Conservation (phyloP, 2,329 filamentous ascomycete genomes). For the Aspergillus clavatus region DNA sequence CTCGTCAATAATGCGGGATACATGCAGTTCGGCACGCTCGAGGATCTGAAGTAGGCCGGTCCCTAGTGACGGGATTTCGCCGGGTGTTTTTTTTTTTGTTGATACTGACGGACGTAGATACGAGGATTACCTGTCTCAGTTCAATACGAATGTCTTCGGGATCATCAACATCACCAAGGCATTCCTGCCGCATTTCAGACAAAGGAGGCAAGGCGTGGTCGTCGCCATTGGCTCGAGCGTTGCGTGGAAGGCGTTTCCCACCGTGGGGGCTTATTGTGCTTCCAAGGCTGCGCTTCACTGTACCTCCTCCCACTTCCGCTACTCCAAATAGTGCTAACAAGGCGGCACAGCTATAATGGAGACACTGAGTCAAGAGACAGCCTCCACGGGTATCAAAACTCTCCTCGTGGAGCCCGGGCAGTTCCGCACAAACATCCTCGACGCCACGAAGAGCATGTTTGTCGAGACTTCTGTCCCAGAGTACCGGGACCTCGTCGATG, state of each 20-base stretch:
- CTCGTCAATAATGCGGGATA: slow-evolving; percentile 35
- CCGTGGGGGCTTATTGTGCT: slow-evolving; percentile 31
- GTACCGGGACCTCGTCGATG: slow-evolving; percentile 22
- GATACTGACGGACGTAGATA: slow-evolving; percentile 6
- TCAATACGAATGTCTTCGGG: slow-evolving; percentile 38
- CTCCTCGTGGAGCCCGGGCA: slow-evolving; percentile 36
- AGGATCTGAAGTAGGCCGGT: slow-evolving; percentile 17
- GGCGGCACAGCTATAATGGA: slow-evolving; percentile 7
- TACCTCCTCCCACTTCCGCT: slow-evolving; percentile 1
- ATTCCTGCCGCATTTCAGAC: slow-evolving; percentile 34
- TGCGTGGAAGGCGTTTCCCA: slow-evolving; percentile 22
- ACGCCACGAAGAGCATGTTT: slow-evolving; percentile 10
- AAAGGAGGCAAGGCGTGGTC: slow-evolving; percentile 28
- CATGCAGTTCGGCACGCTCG: slow-evolving; percentile 22
- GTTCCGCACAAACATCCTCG: slow-evolving; percentile 31
- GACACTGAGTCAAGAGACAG: slow-evolving; percentile 27
- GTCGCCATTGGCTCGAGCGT: slow-evolving; percentile 35
- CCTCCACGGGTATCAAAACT: slow-evolving; percentile 29
- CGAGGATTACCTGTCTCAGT: slow-evolving; percentile 24
- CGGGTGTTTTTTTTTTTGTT: no score
- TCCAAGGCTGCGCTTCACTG: slow-evolving; percentile 27
- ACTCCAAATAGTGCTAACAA: no score
- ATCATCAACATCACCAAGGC: slow-evolving; percentile 34
- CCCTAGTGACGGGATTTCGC: neutral
- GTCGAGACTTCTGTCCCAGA: slow-evolving; percentile 12